Conservation (phyloP, 2,329 filamentous ascomycete genomes). For the Aaosphaeria pasadenensis region DNA sequence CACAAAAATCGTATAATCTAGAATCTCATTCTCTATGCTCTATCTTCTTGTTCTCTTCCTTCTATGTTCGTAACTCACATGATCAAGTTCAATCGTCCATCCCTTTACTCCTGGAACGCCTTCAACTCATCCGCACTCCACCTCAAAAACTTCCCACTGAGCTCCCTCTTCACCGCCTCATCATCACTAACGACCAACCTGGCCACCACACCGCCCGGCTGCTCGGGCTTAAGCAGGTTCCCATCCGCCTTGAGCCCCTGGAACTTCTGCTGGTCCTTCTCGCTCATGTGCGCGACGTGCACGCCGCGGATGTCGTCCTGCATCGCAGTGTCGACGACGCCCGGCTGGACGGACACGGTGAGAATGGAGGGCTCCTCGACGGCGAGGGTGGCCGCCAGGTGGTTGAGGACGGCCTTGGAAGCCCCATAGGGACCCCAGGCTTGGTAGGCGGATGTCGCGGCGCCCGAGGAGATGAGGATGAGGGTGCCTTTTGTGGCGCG, state of each 20-base stretch:
- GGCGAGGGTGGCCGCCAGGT: slow-evolving; percentile 69
- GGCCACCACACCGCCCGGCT: slow-evolving; percentile 83
- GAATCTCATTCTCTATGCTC: too few species aligned
- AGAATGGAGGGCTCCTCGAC: slow-evolving; percentile 75
- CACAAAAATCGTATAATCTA: too few species aligned
- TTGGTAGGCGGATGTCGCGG: slow-evolving; percentile 62
- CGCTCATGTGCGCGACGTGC: slow-evolving; percentile 61
- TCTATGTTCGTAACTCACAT: too few species aligned
- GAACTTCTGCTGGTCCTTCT: slow-evolving; percentile 62
- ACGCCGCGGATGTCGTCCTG: slow-evolving; percentile 76
- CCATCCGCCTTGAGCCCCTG: slow-evolving; percentile 67
- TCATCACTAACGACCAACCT: slow-evolving; percentile 57
- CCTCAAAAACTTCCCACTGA: slow-evolving; percentile 74
- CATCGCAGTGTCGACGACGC: slow-evolving; percentile 87
- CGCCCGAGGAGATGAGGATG: slow-evolving; percentile 77
- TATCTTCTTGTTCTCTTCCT: too few species aligned
- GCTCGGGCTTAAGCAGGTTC: slow-evolving; percentile 73
- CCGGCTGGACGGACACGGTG: slow-evolving; percentile 70
- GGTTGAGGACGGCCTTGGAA: slow-evolving; percentile 80
- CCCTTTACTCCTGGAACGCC: slow-evolving; percentile 24
- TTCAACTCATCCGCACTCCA: slow-evolving; percentile 31
- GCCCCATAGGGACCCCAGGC: slow-evolving; percentile 81
- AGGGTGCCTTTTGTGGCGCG: slow-evolving; percentile 68
- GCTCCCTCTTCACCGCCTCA: slow-evolving; percentile 44
- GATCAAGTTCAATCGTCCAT: too few species aligned